phyloP scores from a whole-genome alignment of 1,139 yeast genomes.

The Geotrichum carabidarum region DNA sequence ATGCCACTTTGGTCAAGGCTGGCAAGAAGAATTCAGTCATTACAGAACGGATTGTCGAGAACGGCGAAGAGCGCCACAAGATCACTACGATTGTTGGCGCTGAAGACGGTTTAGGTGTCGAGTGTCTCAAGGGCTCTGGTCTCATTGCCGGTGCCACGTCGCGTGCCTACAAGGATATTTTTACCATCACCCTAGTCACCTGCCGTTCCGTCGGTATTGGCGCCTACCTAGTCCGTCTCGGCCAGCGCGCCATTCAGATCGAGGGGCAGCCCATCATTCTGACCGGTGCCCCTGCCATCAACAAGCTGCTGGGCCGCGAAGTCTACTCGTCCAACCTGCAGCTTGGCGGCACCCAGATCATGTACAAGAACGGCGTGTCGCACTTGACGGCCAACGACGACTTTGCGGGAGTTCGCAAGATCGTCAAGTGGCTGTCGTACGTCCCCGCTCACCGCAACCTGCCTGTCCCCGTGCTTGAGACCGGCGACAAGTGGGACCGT shows the following conservation, averaged over 20 bases:
- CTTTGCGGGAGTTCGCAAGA: conserved; percentile 91
- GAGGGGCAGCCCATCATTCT: conserved; percentile 98
- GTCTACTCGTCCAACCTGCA: conserved; percentile 95
- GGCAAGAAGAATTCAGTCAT: conserved; percentile 48
- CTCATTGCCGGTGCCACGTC: conserved; percentile 98
- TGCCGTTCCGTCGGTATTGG: conserved; percentile 99
- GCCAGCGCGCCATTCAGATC: conserved; percentile 97
- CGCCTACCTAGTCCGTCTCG: conserved; percentile 94
- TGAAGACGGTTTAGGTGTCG: conserved; percentile 97
- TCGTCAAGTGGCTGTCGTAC: conserved; percentile 91
- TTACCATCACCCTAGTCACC: conserved; percentile 91
- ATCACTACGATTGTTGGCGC: conserved; percentile 85
- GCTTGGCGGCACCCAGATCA: conserved; percentile 98
- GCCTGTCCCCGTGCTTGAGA: conserved; percentile 87
- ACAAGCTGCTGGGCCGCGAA: conserved; percentile 92
- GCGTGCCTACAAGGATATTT: conserved; percentile 93
- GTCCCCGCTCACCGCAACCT: conserved; percentile 85
- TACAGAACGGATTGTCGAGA: conserved; percentile 76
- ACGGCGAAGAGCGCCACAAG: conserved; percentile 75
- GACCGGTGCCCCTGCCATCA: conserved; percentile 98
- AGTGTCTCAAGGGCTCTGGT: conserved; percentile 96
- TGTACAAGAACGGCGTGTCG: conserved; percentile 97
- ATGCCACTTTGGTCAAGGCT: conserved; percentile 54
- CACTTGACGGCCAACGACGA: conserved; percentile 95
- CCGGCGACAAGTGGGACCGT: conserved; percentile 86